Percentiles rank a stretch among this genome's conserved stretches.
Evolutionary conservation across 2,329 filamentous ascomycete species (phyloP).

Genomic region (Pleomassaria siparia): DNA sequence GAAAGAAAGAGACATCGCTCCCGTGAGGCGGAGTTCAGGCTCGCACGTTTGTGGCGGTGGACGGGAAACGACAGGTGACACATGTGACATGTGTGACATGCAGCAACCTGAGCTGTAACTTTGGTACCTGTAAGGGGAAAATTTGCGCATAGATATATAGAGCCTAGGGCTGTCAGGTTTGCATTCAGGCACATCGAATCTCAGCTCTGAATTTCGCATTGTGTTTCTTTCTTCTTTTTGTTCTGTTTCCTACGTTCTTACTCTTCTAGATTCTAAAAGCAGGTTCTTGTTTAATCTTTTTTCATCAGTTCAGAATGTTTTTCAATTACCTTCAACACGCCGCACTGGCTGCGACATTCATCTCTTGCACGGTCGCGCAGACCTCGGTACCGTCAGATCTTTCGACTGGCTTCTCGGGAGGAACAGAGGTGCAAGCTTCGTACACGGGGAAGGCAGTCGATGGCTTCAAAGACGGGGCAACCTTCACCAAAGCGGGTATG

Average conservation of each 20-base stretch:
- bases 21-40: neutral
- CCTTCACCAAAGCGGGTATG: constrained; percentile 27
- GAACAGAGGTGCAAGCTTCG: constrained; percentile 32
- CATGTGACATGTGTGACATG: too few relatives aligned
- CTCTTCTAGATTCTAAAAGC: neutral
- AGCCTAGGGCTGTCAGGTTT: neutral
- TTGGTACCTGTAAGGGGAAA: neutral
- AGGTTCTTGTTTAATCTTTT: neutral
- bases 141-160: neutral
- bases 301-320: constrained; percentile 7
- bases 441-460: constrained; percentile 26
- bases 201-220: neutral
- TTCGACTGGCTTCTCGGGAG: constrained; percentile 19
- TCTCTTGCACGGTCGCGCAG: constrained; percentile 4
- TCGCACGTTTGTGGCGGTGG: constrained; percentile 4
- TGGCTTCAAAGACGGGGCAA: constrained; percentile 31
- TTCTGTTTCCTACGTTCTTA: neutral
- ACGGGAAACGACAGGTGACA: neutral
- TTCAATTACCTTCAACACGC: constrained; percentile 6
- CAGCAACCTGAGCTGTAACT: too few relatives aligned
- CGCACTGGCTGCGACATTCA: constrained; percentile 6
- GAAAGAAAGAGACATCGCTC: neutral
- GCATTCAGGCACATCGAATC: neutral
- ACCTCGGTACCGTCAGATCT: constrained; percentile 12
- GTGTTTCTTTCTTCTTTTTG: neutral